phyloP scores from a whole-genome alignment of 768 basidiomycete genomes.

The Trametes coccinea region DNA sequence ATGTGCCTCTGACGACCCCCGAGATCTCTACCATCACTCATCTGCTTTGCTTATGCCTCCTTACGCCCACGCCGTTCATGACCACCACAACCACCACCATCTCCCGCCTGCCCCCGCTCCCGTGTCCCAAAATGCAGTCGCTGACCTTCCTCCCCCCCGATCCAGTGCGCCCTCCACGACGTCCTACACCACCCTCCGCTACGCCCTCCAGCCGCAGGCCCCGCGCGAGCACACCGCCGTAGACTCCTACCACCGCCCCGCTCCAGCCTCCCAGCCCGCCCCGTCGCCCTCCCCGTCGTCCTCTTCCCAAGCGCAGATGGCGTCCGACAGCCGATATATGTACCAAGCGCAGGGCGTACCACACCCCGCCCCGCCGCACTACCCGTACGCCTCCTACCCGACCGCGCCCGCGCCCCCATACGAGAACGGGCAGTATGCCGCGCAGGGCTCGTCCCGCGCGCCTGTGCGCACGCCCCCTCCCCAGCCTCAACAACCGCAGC shows the following conservation, averaged over 20 bases:
- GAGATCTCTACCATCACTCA: neutral
- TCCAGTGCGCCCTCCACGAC: constrained; percentile 17
- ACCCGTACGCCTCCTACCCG: constrained; percentile 52
- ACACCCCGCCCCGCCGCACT: constrained; percentile 32
- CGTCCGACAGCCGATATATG: constrained; percentile 55
- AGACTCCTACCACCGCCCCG: constrained; percentile 5
- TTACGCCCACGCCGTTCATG: constrained; percentile 14
- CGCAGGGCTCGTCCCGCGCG: constrained; percentile 26
- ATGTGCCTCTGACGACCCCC: constrained; percentile 8
- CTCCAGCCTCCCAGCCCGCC: too few species aligned
- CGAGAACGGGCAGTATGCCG: constrained; percentile 30
- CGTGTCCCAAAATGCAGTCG: constrained; percentile 7
- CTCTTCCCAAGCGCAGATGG: constrained; percentile 35
- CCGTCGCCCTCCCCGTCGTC: neutral
- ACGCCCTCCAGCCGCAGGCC: constrained; percentile 20
- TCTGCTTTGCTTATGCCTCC: constrained; percentile 18
- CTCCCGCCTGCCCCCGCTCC: neutral
- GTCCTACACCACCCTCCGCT: constrained; percentile 25
- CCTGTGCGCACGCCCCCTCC: constrained; percentile 27
- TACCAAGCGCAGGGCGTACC: constrained; percentile 50
- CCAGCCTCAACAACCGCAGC: constrained; percentile 5
- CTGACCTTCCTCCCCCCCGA: constrained; percentile 10
- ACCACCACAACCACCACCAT: constrained; percentile 8
- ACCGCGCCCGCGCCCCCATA: constrained; percentile 23
- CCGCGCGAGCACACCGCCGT: neutral